Evolutionary conservation across 2,329 filamentous ascomycete genomes (phyloP).

Genomic region (Verticillium isaacii): DNA sequence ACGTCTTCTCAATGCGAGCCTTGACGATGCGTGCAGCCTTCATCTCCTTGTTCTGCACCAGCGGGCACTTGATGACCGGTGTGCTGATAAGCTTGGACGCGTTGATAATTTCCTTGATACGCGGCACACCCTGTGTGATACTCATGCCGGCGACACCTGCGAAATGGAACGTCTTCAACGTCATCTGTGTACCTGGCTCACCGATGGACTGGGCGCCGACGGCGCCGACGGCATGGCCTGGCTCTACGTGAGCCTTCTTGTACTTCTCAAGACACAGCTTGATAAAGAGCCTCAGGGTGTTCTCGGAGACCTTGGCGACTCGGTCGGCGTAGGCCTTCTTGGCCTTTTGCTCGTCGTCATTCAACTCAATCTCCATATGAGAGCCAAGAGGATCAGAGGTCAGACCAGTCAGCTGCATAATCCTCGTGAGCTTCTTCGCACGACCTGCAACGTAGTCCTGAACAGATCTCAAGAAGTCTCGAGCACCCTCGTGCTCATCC

Average conservation of each 20-base stretch:
- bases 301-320: slow-evolving; percentile 77
- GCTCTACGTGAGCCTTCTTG: slow-evolving; percentile 84
- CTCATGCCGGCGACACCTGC: slow-evolving; percentile 99
- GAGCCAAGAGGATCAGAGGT: slow-evolving; percentile 19
- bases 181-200: slow-evolving; percentile 98
- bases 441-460: slow-evolving; percentile 63
- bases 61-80: slow-evolving; percentile 82
- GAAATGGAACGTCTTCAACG: slow-evolving; percentile 99
- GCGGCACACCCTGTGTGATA: slow-evolving; percentile 97
- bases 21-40: slow-evolving; percentile 87
- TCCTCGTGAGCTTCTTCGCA: slow-evolving; percentile 49
- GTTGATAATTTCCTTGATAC: slow-evolving; percentile 99
- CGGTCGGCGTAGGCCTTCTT: slow-evolving; percentile 53
- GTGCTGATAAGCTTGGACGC: slow-evolving; percentile 92
- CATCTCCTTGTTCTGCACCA: slow-evolving; percentile 70
- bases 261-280: slow-evolving; percentile 83
- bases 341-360: slow-evolving; percentile 17
- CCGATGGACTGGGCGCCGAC: slow-evolving; percentile 97
- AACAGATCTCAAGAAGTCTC: slow-evolving; percentile 77
- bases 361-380: slow-evolving; percentile 9
- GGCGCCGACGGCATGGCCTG: slow-evolving; percentile 91
- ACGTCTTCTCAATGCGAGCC: slow-evolving; percentile 92
- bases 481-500: slow-evolving; percentile 76
- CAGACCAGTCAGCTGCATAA: slow-evolving; percentile 10
- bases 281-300: slow-evolving; percentile 72